Evolutionary conservation across 169 alveolate species (phyloP).

Genomic region (Blepharisma undulans): DNA sequence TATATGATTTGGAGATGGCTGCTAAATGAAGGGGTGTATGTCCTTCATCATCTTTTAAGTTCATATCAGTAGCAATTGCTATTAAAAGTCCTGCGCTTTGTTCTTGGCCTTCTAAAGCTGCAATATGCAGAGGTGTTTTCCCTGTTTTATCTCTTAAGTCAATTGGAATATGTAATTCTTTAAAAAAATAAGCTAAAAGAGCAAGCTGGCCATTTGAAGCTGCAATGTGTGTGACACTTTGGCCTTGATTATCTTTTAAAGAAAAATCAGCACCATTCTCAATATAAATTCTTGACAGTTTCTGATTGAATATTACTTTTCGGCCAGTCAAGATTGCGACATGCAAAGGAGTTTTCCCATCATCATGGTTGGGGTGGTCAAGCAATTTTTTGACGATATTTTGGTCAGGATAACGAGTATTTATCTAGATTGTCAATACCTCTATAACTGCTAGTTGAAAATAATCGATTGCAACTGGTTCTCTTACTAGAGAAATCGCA

Average conservation of each 20-base stretch:
- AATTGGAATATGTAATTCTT: background rate
- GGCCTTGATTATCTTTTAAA: background rate
- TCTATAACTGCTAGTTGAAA: too few species aligned
- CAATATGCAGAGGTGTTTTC: slow-evolving; percentile 83
- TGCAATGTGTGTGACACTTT: slow-evolving; percentile 12
- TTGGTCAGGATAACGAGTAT: too few species aligned
- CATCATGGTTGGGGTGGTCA: background rate
- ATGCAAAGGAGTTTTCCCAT: background rate
- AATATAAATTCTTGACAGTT: background rate
- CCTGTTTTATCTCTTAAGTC: slow-evolving; percentile 1
- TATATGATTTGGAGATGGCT: background rate
- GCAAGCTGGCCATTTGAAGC: slow-evolving; percentile 1
- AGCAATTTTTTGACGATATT: too few species aligned
- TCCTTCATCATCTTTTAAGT: slow-evolving; percentile 58
- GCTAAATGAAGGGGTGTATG: slow-evolving; percentile 69
- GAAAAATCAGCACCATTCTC: background rate
- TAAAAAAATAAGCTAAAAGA: background rate
- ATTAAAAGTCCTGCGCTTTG: slow-evolving; percentile 45
- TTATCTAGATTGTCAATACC: too few species aligned
- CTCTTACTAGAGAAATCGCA: background rate
- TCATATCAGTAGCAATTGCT: slow-evolving; percentile 51
- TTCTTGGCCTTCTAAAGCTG: slow-evolving; percentile 73
- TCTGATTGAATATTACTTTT: background rate
- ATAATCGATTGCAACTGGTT: background rate
- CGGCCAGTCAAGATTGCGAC: background rate